phyloP scores from a whole-genome alignment of 805 yeast species.

The Debaryomyces maramus region DNA sequence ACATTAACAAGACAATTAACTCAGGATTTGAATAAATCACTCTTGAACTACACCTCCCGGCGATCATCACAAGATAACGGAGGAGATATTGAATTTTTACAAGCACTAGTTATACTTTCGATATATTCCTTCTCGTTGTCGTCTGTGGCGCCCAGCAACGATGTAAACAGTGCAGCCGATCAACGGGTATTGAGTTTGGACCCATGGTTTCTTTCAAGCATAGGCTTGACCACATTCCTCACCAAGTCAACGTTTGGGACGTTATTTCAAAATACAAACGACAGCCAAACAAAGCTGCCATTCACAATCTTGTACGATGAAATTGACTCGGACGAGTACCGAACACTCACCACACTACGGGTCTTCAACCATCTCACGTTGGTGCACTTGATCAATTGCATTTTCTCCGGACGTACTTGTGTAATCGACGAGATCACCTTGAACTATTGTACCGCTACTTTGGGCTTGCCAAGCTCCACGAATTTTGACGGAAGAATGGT shows the following conservation, averaged over 20 bases:
- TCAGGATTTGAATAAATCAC: slow-evolving; percentile 47
- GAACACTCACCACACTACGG: slow-evolving; percentile 56
- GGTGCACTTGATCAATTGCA: slow-evolving; percentile 65
- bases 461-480: slow-evolving; percentile 60
- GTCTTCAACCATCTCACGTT: slow-evolving; percentile 72
- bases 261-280: slow-evolving; percentile 20
- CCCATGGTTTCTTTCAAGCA: slow-evolving; percentile 67
- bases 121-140: slow-evolving; percentile 65
- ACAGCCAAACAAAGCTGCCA: slow-evolving; percentile 15
- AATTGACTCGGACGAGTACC: slow-evolving; percentile 43
- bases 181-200: slow-evolving; percentile 53
- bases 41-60: slow-evolving; percentile 33
- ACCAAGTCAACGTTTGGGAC: slow-evolving; percentile 50
- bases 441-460: slow-evolving; percentile 56
- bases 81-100: slow-evolving; percentile 58
- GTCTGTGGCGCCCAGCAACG: slow-evolving; percentile 27
- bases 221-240: slow-evolving; percentile 63
- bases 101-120: slow-evolving; percentile 63
- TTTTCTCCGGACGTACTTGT: slow-evolving; percentile 65
- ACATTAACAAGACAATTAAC: slow-evolving; percentile 47
- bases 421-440: slow-evolving; percentile 59
- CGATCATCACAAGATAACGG: slow-evolving; percentile 13
- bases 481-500: slow-evolving; percentile 84
- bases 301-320: slow-evolving; percentile 34
- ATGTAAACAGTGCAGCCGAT: slow-evolving; percentile 9